Conservation (phyloP, 805 yeast species). For the Torulaspora quercuum region DNA sequence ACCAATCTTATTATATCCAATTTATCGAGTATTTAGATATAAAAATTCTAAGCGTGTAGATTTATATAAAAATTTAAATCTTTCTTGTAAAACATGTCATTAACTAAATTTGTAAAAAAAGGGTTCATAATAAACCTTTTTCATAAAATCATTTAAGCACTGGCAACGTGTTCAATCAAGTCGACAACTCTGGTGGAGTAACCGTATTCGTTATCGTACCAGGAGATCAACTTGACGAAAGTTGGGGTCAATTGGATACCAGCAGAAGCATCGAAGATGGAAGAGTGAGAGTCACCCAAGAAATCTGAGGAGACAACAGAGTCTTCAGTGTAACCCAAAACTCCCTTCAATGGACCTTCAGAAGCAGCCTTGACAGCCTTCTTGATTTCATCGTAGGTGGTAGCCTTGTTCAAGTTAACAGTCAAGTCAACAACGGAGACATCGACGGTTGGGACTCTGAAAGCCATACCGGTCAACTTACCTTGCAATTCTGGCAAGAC, state of each 20-base stretch:
- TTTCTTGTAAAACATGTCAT: constrained; percentile 12
- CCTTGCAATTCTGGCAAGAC: constrained; percentile 70
- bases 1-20: constrained; percentile 3
- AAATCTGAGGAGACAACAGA: constrained; percentile 69
- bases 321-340: constrained; percentile 67
- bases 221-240: constrained; percentile 65
- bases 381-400: constrained; percentile 64
- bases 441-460: constrained; percentile 72
- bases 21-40: constrained; percentile 11
- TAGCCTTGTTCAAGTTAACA: constrained; percentile 54
- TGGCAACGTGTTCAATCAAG: constrained; percentile 62
- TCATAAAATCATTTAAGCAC: constrained; percentile 24
- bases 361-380: constrained; percentile 56
- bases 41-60: constrained; percentile 5
- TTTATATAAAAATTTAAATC: constrained; percentile 10
- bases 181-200: constrained; percentile 75
- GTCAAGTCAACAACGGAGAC: constrained; percentile 71
- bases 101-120: constrained; percentile 11
- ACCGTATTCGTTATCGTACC: constrained; percentile 77
- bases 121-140: background rate
- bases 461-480: constrained; percentile 69
- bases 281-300: constrained; percentile 58
- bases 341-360: constrained; percentile 58
- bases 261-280: constrained; percentile 66
- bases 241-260: constrained; percentile 68